Evolutionary conservation across 768 basidiomycete species (phyloP), one percentile per base, ranked within the genome.

Genomic region (Hebeloma cylindrosporum): DNA sequence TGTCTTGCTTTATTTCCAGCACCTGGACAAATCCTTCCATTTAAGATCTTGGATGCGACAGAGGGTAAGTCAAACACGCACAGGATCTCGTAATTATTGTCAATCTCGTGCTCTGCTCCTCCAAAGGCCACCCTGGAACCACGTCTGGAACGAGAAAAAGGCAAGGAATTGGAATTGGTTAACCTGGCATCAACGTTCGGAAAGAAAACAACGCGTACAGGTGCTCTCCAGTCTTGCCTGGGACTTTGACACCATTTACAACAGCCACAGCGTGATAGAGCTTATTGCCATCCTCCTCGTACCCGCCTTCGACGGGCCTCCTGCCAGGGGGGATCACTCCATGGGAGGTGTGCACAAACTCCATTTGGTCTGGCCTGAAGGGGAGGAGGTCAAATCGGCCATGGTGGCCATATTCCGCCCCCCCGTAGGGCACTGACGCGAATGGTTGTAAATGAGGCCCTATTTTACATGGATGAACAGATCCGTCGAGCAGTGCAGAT

Each of bases 401-500:
- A 6, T 67, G 44, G 51, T 91, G 88, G 22, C 60, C 67, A 29
- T 71, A 44, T 65, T 89, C 88, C 4, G 49, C 53, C 4, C 85
- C 84, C 10, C 77, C 85, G 53, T 77, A 88, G 3, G 87, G 71
- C 2, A 89, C 82, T 17, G 73, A 58, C 62, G 78, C 47, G 62
- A 69, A 52, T 51, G 74, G 58, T n/a, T 62, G 57, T n/a, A 86
- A 76, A 51, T 73, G 61, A 7, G 82, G 79, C 1, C 70, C 79
- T 54, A 91, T 78, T 70, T 92, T 93, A 77, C 89, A 91, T 3
- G 89, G 89, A 47, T 92, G 88, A 2, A 90, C 85, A 0, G 82
- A 79, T 48, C 70, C 66, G 43, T 68, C 70, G 58, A 89, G 70
- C 34, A 90, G 65, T 8, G 87, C 89, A 4, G 85, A 86, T 10